Evolutionary conservation across 208 protist species (phyloP).

Genomic region (Leishmania turanica): DNA sequence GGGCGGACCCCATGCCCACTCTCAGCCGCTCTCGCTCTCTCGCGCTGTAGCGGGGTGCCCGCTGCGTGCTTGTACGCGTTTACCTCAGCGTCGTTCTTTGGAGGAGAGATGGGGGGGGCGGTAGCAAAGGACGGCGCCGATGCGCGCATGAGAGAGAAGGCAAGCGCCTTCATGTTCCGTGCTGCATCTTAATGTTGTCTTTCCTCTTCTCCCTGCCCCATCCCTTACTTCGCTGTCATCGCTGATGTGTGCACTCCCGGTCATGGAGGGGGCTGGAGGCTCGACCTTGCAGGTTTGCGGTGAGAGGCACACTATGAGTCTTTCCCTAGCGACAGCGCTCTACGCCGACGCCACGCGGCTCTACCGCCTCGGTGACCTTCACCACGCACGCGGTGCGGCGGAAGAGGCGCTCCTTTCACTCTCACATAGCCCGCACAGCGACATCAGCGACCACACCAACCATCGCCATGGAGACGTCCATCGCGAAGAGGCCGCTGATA

Average conservation of each 20-base stretch:
- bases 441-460: not conserved
- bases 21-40: not conserved
- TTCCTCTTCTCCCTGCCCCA: not conserved
- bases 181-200: not conserved
- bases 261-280: not conserved
- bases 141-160: not conserved
- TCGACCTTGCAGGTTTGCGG: not conserved
- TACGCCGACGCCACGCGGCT: slow-evolving; percentile 33
- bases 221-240: not conserved
- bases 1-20: not conserved
- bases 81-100: not conserved
- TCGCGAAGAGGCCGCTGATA: not conserved
- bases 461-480: not conserved
- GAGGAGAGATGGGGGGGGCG: not conserved
- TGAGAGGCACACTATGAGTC: slow-evolving; percentile 10
- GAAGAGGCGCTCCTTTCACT: slow-evolving; percentile 38
- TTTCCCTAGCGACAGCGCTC: slow-evolving; percentile 11
- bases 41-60: not conserved
- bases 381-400: slow-evolving; percentile 32
- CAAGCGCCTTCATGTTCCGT: not conserved
- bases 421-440: not conserved
- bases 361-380: slow-evolving; percentile 35
- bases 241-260: not conserved
- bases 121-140: not conserved
- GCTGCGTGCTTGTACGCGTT: not conserved